Conservation (phyloP, 129 eudicot species). For the Mikania micrantha region DNA sequence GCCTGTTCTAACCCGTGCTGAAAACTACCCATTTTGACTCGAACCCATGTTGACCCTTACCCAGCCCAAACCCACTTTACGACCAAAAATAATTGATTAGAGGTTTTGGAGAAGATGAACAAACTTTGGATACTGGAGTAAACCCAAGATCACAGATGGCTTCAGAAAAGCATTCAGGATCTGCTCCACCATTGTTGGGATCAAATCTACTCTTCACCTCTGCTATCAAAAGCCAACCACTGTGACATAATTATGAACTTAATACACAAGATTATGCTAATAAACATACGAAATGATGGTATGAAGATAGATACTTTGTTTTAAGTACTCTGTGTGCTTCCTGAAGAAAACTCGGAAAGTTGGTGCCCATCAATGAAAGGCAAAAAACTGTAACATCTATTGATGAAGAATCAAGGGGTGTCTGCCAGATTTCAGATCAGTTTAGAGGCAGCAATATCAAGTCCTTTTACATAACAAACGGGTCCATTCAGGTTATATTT, state of each 20-base stretch:
- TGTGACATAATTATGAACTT: slow-evolving; percentile 26
- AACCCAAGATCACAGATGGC: slow-evolving; percentile 81
- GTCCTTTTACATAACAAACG: not conserved
- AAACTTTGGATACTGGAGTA: slow-evolving; percentile 58
- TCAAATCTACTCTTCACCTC: slow-evolving; percentile 95
- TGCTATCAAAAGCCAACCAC: slow-evolving; percentile 98
- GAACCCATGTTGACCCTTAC: not conserved
- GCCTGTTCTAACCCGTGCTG: not conserved
- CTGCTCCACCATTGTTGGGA: slow-evolving; percentile 81
- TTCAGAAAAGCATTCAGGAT: slow-evolving; percentile 47
- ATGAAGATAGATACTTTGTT: slow-evolving; percentile 35
- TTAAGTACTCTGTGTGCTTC: slow-evolving; percentile 95
- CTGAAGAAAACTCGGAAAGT: slow-evolving; percentile 64
- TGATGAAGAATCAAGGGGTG: slow-evolving; percentile 68
- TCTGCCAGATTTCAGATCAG: slow-evolving; percentile 42
- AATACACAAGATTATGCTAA: not conserved
- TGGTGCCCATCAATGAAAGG: slow-evolving; percentile 90
- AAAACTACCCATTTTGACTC: not conserved
- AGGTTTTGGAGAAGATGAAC: not conserved
- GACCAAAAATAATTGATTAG: not conserved
- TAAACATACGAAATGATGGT: not conserved
- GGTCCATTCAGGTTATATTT: not conserved
- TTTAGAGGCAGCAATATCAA: not conserved
- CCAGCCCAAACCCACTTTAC: not conserved
- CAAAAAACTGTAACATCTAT: slow-evolving; percentile 86